Evolutionary conservation across 2,329 filamentous ascomycete genomes (phyloP), one percentile per base, ranked within the genome.

Genomic region (Aspergillus sojae): DNA sequence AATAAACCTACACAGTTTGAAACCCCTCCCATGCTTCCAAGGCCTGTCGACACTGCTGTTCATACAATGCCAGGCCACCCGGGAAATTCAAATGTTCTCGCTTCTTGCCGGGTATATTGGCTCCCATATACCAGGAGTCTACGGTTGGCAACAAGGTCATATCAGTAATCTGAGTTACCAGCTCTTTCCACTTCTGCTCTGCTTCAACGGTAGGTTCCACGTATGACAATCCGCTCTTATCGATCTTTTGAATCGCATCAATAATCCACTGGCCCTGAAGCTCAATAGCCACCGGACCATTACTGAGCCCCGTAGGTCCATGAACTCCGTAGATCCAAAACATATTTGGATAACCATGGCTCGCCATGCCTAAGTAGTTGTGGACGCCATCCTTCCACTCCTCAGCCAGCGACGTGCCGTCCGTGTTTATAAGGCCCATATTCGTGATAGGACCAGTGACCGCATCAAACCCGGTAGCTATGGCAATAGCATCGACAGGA

Each of bases 261-360:
- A 79, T 77, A 59, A 89, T 83, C 85, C 85, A 88, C 0, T 83
- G 74, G 1, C 84, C 84, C 67, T 89, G 86, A 0, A 85, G 67
- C 67, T 87, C 84, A 19, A 83, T 80, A 11, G 77, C 80, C 1
- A 82, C 79, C 0, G 86, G 86, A 0, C 85, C 84, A 66, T 88
- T 88, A 74, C 79, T 74, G 10, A 88, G 77, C 0, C 85, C 79
- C 0, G 85, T 87, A 0, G 86, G 86, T 0, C 78, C 84, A 28
- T 89, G 86, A 0, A 81, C 76, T 0, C 86, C 85, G 68, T 87
- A 88, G 57, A 84, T 68, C 62, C 81, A 80, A 74, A 85, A 84
- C 77, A 84, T 78, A 55, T 85, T 85, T 0, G 82, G 81, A 63
- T 81, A 83, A 4, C 76, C 74, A n/a, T 75, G 65, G 11, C 78